Conservation (phyloP, 495 filamentous ascomycete genomes). For the Hypoxylon rickii region DNA sequence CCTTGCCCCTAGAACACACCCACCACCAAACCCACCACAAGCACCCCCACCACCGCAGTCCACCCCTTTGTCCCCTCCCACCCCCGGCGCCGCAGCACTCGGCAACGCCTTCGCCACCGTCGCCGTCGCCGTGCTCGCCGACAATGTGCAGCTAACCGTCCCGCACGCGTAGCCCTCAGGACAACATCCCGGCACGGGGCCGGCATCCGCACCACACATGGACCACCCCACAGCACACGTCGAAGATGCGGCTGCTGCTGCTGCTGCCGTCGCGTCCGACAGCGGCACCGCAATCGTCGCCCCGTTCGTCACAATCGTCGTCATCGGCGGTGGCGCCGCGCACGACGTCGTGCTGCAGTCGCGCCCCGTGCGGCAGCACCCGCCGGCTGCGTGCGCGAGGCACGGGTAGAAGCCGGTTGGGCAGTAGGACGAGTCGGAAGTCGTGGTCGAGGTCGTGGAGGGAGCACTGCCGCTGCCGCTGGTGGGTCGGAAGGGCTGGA, state of each 20-base stretch:
- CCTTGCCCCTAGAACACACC: not conserved
- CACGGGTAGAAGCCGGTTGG: constrained; percentile 63
- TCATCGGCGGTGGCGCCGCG: constrained; percentile 57
- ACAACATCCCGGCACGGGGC: constrained; percentile 53
- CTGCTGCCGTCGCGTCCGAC: constrained; percentile 44
- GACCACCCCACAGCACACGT: constrained; percentile 80
- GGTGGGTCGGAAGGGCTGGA: constrained; percentile 38
- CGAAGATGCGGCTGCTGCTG: constrained; percentile 35
- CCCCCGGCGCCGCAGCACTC: not conserved
- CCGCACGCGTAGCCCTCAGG: constrained; percentile 57
- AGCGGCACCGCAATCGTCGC: constrained; percentile 70
- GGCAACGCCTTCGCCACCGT: constrained; percentile 65
- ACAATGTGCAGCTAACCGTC: constrained; percentile 65
- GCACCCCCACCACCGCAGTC: constrained; percentile 2
- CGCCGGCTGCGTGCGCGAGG: constrained; percentile 54
- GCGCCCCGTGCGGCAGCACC: constrained; percentile 75
- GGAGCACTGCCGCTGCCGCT: constrained; percentile 25
- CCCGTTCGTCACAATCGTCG: constrained; percentile 67
- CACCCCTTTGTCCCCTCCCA: not conserved
- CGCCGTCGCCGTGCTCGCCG: constrained; percentile 47
- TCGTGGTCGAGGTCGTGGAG: constrained; percentile 15
- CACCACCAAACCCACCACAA: not conserved
- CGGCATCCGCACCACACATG: constrained; percentile 60
- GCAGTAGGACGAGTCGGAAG: constrained; percentile 47
- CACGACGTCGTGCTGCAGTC: constrained; percentile 67